Conservation (phyloP, 2,329 filamentous ascomycete species). For the Chrysoporthe austroafricana region DNA sequence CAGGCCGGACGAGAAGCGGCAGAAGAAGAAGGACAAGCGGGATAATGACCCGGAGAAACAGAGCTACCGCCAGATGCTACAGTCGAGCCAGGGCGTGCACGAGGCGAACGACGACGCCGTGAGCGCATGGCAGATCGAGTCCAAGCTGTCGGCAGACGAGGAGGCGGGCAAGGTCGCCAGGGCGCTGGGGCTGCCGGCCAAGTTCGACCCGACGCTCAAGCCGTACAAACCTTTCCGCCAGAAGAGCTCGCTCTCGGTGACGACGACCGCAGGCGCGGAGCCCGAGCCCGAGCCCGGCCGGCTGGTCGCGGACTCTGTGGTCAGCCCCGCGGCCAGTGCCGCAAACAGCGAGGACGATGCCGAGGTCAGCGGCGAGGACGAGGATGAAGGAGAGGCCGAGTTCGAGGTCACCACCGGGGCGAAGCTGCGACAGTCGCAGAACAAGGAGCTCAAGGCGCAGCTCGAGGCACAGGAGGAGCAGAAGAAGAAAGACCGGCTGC, state of each 20-base stretch:
- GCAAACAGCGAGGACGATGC: conserved; percentile 31
- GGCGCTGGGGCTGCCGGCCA: conserved; percentile 64
- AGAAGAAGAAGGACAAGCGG: conserved; percentile 88
- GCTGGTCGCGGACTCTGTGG: conserved; percentile 29
- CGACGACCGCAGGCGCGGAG: conserved; percentile 28
- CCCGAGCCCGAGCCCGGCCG: conserved; percentile 20
- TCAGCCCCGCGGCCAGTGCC: conserved; percentile 31
- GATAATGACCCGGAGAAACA: conserved; percentile 74
- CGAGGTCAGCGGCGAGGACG: conserved; percentile 34
- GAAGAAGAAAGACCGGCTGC: conserved; percentile 57
- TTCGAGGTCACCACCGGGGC: conserved; percentile 46
- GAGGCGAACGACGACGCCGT: conserved; percentile 61
- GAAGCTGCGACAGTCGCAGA: conserved; percentile 47
- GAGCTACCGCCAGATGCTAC: conserved; percentile 78
- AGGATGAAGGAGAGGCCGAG: conserved; percentile 52
- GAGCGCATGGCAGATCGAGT: conserved; percentile 58
- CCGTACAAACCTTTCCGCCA: conserved; percentile 44
- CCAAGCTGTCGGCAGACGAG: conserved; percentile 59
- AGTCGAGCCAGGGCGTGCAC: conserved; percentile 61
- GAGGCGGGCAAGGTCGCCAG: conserved; percentile 68
- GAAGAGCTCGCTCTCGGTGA: conserved; percentile 34
- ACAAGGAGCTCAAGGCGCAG: conserved; percentile 46
- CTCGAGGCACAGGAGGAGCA: conserved; percentile 39
- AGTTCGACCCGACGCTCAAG: conserved; percentile 67
- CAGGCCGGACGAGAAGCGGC: conserved; percentile 81